phyloP scores from a whole-genome alignment of 1,284 basidiomycete genomes.

The Trametes pubescens region DNA sequence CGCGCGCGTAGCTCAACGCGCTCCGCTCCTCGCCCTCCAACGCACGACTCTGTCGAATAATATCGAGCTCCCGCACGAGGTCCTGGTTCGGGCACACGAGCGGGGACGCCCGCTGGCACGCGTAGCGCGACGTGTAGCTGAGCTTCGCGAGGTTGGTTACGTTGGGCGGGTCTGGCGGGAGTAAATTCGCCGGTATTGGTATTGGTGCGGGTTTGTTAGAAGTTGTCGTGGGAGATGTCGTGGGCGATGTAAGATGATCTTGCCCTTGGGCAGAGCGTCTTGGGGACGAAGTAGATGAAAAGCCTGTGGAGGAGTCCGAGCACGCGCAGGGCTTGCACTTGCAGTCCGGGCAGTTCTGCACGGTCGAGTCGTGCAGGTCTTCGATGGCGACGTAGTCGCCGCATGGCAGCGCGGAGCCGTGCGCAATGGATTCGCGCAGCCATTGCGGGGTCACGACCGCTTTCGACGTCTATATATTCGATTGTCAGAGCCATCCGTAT shows the following conservation, averaged over 20 bases:
- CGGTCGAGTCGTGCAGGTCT: conserved; percentile 56
- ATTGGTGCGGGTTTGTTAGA: not conserved
- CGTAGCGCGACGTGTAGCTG: conserved; percentile 54
- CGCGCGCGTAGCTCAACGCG: conserved; percentile 71
- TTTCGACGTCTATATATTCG: conserved; percentile 59
- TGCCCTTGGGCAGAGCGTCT: not conserved
- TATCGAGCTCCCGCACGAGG: conserved; percentile 61
- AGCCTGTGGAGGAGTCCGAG: conserved; percentile 29
- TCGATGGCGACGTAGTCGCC: conserved; percentile 61
- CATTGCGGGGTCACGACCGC: conserved; percentile 72
- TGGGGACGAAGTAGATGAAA: conserved; percentile 11
- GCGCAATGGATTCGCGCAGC: conserved; percentile 63
- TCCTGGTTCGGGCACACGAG: conserved; percentile 71
- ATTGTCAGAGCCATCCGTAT: not conserved
- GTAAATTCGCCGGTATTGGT: conserved; percentile 35
- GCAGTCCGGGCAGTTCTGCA: conserved; percentile 52
- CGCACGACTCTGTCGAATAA: conserved; percentile 63
- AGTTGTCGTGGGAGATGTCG: not conserved
- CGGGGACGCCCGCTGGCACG: conserved; percentile 68
- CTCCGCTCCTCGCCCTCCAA: conserved; percentile 72
- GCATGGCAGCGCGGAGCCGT: conserved; percentile 55
- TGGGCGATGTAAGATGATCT: conserved; percentile 2
- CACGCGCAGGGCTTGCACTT: conserved; percentile 39
- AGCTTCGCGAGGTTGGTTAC: conserved; percentile 39
- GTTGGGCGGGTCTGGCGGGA: conserved; percentile 39